These are phyloP conservation scores for Solanum hybrid DNA, from an alignment of 305 asterid genomes.

Conservation along the genomic window DNA sequence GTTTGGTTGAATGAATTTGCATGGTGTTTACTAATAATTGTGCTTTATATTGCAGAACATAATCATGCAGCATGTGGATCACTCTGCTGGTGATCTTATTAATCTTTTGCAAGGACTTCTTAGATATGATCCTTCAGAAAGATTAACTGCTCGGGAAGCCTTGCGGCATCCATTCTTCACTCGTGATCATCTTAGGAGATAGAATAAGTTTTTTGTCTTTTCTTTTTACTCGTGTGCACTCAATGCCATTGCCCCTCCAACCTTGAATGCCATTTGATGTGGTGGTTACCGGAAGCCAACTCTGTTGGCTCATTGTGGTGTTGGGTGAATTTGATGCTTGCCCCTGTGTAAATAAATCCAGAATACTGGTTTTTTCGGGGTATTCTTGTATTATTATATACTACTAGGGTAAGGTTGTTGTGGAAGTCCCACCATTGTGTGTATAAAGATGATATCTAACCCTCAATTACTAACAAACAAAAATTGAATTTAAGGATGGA, in stretches of 20 bases:
- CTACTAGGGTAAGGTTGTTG: not conserved
- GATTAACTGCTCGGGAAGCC: conserved; percentile 67
- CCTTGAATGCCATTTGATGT: not conserved
- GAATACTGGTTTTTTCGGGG: not conserved
- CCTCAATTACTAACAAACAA: not conserved
- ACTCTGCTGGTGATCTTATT: conserved; percentile 83
- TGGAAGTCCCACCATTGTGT: not conserved
- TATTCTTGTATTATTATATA: no score
- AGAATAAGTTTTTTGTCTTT: not conserved
- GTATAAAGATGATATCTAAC: not conserved
- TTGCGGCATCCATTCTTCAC: conserved; percentile 65
- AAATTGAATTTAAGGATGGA: not conserved
- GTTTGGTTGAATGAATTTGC: not conserved
- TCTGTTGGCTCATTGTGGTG: not conserved
- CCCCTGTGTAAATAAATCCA: not conserved
- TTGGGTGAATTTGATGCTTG: not conserved
- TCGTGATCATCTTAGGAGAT: conserved; percentile 33
- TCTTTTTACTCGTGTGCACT: not conserved
- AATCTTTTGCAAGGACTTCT: conserved; percentile 70
- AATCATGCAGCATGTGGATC: conserved; percentile 81
- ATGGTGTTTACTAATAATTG: not conserved
- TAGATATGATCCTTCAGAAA: conserved; percentile 53
- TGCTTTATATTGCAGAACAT: conserved; percentile 24
- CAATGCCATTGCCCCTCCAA: not conserved
- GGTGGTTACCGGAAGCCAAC: not conserved